Conservation (phyloP, 306 rosid genomes). For the Pterocarpus santalinus region DNA sequence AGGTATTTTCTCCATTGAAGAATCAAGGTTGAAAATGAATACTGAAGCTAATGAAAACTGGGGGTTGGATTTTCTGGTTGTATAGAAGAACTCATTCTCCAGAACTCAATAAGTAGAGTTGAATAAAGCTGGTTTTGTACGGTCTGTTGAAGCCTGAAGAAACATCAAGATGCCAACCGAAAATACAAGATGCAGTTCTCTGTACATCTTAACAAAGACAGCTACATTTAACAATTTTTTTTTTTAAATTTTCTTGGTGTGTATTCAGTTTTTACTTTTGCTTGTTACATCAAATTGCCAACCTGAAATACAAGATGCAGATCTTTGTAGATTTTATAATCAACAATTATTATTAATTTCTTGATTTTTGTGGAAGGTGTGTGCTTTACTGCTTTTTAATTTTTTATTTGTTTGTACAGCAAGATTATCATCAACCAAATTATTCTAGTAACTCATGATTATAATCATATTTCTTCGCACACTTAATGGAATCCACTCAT, state of each 20-base stretch:
- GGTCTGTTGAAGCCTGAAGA: slow-evolving; percentile 6
- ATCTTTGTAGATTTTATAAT: slow-evolving; percentile 12
- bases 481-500: slow-evolving; percentile 34
- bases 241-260: neutral
- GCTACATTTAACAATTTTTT: slow-evolving; percentile 1
- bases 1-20: slow-evolving; percentile 27
- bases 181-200: slow-evolving; percentile 21
- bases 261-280: neutral
- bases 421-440: slow-evolving; percentile 9
- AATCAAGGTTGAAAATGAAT: slow-evolving; percentile 29
- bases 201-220: slow-evolving; percentile 11
- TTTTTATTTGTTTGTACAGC: slow-evolving; percentile 17
- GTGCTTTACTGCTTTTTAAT: slow-evolving; percentile 16
- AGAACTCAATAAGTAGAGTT: neutral
- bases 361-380: neutral
- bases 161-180: slow-evolving; percentile 31
- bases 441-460: slow-evolving; percentile 33
- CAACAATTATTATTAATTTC: slow-evolving; percentile 20
- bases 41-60: neutral
- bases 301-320: slow-evolving; percentile 7
- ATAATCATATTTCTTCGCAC: slow-evolving; percentile 18
- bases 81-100: slow-evolving; percentile 4
- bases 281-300: slow-evolving; percentile 18
- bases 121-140: slow-evolving; percentile 29
- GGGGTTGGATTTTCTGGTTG: slow-evolving; percentile 16